Evolutionary conservation across 1,284 basidiomycete species (phyloP), one percentile per base, ranked within the genome.

Genomic region (Rhodofomes roseus): DNA sequence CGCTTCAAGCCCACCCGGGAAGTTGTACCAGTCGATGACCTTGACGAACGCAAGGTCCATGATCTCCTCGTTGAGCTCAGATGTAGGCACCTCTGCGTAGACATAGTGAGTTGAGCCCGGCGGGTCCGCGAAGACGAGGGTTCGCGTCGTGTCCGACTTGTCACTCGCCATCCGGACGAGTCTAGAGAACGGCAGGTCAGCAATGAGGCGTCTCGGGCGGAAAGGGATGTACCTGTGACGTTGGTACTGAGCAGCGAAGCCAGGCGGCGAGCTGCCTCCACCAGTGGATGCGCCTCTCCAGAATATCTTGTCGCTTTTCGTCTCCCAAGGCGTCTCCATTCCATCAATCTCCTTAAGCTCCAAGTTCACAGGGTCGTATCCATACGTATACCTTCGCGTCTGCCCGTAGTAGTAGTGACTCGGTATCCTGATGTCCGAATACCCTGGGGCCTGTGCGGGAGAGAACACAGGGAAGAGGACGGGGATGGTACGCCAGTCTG

Each of bases 251-350:
- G 86, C 77, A 12, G 91, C 77, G 70, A 91, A 96, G 0, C 95
- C 94, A 0, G 89, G 84, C 1, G 95, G 95, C 46, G 86, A 89
- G 65, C 84, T 92, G 37, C 95, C 95, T 3, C 95, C 95, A 63
- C 95, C 93, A 0, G 95, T 96, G 0, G 93, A 94, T 0, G 94
- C 92, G 44, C 95, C 95, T 58, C 95, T 78, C 90, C 92, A 95
- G 67, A 91, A 94, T 29, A 93, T 79, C 66, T 80, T 81, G 64
- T 89, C 81, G 37, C 77, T 76, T 74, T 93, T 94, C 59, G 83
- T 71, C 61, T 89, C 85, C 92, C 91, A 98, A 1, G 91, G 84
- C 2, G 89, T 79, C 70, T 96, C 93, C 86, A 91, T 89, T 58
- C 84, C 79, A 67, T 95, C 94, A 1, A 88, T 79, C 1, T 85